phyloP scores from a whole-genome alignment of 495 filamentous ascomycete species.

The Bombardia bombarda region DNA sequence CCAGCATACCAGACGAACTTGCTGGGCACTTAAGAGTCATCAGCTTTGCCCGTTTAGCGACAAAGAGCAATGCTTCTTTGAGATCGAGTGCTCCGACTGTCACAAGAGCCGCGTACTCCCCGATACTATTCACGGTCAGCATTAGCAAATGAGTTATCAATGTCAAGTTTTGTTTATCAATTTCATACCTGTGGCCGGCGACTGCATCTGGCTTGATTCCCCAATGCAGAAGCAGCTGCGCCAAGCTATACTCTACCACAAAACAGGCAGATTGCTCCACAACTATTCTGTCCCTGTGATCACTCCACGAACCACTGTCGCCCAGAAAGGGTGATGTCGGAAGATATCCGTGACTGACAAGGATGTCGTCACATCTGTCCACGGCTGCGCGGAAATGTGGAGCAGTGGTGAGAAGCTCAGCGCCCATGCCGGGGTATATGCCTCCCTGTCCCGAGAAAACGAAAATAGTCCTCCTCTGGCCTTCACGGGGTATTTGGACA shows the following conservation, averaged over 20 bases:
- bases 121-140: too few species aligned
- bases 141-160: too few species aligned
- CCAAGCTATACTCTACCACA: constrained; percentile 62
- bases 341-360: constrained; percentile 11
- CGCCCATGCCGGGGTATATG: constrained; percentile 6
- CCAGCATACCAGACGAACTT: constrained; percentile 53
- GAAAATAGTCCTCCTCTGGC: constrained; percentile 32
- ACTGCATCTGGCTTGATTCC: constrained; percentile 58
- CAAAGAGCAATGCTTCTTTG: constrained; percentile 56
- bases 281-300: too few species aligned
- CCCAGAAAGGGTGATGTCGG: background rate
- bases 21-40: constrained; percentile 50
- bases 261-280: constrained; percentile 51
- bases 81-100: constrained; percentile 58
- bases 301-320: background rate
- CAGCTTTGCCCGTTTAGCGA: constrained; percentile 59
- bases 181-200: constrained; percentile 69
- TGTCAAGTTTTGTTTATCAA: too few species aligned
- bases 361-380: constrained; percentile 49
- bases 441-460: constrained; percentile 51
- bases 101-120: constrained; percentile 68
- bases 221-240: constrained; percentile 57
- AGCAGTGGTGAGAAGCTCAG: constrained; percentile 46
- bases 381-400: constrained; percentile 50
- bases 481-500: background rate